A percentile compares a stretch with the other conserved stretches of the same genome.
phyloP scores from a whole-genome alignment of 169 alveolate genomes.

The Plasmodium malariae region DNA sequence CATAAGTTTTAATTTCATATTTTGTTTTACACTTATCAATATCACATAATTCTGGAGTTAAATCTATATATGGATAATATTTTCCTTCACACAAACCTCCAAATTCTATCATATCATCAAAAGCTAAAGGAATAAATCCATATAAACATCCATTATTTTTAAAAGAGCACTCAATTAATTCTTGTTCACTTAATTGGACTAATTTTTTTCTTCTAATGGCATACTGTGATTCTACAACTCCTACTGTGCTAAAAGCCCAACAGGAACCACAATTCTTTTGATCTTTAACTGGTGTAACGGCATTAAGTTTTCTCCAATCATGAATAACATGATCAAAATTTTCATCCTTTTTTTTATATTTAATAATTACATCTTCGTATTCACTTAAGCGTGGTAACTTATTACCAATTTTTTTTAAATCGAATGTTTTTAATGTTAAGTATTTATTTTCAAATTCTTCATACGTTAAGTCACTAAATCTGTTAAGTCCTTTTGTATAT shows the following conservation, averaged over 20 bases:
- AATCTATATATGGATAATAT: constrained; percentile 85
- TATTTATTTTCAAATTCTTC: constrained; percentile 73
- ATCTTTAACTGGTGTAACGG: constrained; percentile 82
- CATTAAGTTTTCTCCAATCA: constrained; percentile 84
- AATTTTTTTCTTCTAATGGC: constrained; percentile 51
- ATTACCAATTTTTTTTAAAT: not conserved
- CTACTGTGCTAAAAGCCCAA: constrained; percentile 90
- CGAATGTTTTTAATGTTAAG: not conserved
- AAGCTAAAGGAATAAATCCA: constrained; percentile 88
- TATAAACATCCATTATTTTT: constrained; percentile 88
- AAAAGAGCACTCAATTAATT: constrained; percentile 89
- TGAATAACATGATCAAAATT: constrained; percentile 15
- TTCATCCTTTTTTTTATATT: not conserved
- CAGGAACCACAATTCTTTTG: constrained; percentile 91
- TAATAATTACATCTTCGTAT: constrained; percentile 23
- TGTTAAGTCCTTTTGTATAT: constrained; percentile 68
- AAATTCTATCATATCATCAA: constrained; percentile 82
- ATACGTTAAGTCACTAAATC: constrained; percentile 76
- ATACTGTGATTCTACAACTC: constrained; percentile 83
- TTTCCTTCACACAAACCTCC: constrained; percentile 81
- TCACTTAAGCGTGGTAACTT: not conserved
- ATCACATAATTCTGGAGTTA: constrained; percentile 29
- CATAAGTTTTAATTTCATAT: constrained; percentile 46
- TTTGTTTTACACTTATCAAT: constrained; percentile 54
- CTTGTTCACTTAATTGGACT: constrained; percentile 88